phyloP scores from a whole-genome alignment of 306 rosid genomes.

The Alnus rubra region DNA sequence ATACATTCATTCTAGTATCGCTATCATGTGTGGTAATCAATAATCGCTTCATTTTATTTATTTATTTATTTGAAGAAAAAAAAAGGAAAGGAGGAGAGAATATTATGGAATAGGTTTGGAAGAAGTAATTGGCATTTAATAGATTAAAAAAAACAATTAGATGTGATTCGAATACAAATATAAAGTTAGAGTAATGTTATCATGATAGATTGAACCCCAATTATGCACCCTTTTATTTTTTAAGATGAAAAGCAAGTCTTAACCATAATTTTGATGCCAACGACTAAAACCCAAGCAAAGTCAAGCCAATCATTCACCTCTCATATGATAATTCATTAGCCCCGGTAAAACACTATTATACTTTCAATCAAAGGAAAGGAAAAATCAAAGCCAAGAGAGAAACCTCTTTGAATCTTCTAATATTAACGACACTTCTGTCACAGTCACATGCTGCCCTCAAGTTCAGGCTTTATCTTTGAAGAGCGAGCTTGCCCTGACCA shows the following conservation, averaged over 20 bases:
- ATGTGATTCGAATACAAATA: background rate
- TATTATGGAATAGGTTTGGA: too few species aligned
- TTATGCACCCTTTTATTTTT: too few species aligned
- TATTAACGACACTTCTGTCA: background rate
- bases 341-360: background rate
- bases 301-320: background rate
- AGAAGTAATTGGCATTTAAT: too few species aligned
- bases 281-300: background rate
- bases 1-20: too few species aligned
- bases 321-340: too few species aligned
- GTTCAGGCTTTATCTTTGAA: background rate
- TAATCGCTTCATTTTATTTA: too few species aligned
- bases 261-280: too few species aligned
- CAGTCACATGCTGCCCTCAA: background rate
- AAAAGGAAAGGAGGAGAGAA: too few species aligned
- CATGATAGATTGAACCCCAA: too few species aligned
- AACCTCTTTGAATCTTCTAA: constrained; percentile 8
- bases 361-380: background rate
- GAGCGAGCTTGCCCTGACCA: background rate
- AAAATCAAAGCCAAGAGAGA: constrained; percentile 11
- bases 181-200: background rate
- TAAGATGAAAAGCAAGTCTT: too few species aligned
- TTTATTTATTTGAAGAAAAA: too few species aligned
- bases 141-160: background rate
- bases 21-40: too few species aligned